A percentile compares a stretch with the other conserved stretches of the same genome.
Conservation (phyloP, 345 rosid species). For the Cardamine chenopodiifolia region DNA sequence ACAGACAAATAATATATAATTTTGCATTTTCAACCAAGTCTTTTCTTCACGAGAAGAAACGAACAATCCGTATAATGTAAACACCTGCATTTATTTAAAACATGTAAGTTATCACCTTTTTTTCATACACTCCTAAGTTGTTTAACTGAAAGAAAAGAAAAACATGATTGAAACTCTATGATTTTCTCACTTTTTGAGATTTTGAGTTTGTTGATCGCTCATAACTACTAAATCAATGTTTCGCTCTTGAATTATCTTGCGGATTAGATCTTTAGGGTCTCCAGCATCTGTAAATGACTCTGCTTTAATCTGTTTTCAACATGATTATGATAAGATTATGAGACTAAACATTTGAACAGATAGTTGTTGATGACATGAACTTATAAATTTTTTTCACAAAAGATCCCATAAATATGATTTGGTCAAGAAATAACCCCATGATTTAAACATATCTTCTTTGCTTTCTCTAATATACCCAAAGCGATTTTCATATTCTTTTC, state of each 20-base stretch:
- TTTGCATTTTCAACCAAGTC: neutral
- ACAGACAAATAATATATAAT: neutral
- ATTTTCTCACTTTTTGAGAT: conserved; percentile 41
- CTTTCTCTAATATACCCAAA: conserved; percentile 54
- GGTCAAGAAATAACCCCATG: conserved; percentile 47
- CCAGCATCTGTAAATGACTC: conserved; percentile 49
- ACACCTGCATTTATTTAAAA: conserved; percentile 27
- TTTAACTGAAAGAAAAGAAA: too few species aligned
- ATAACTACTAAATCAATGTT: conserved; percentile 42
- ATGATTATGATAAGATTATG: neutral
- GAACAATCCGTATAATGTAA: conserved; percentile 18
- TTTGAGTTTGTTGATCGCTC: conserved; percentile 32
- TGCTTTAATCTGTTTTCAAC: conserved; percentile 44
- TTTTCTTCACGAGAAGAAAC: conserved; percentile 23
- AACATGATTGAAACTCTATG: neutral
- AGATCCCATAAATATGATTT: conserved; percentile 13
- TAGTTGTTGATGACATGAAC: neutral
- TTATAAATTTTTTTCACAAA: neutral
- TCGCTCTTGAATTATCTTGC: conserved; percentile 42
- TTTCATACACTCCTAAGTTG: neutral
- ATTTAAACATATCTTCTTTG: conserved; percentile 47
- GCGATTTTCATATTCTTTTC: conserved; percentile 41
- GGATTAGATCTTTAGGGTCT: conserved; percentile 44
- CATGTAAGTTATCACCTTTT: neutral
- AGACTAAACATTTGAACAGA: neutral